phyloP scores from a whole-genome alignment of 441 rosid species.

The Erodium trifolium region DNA sequence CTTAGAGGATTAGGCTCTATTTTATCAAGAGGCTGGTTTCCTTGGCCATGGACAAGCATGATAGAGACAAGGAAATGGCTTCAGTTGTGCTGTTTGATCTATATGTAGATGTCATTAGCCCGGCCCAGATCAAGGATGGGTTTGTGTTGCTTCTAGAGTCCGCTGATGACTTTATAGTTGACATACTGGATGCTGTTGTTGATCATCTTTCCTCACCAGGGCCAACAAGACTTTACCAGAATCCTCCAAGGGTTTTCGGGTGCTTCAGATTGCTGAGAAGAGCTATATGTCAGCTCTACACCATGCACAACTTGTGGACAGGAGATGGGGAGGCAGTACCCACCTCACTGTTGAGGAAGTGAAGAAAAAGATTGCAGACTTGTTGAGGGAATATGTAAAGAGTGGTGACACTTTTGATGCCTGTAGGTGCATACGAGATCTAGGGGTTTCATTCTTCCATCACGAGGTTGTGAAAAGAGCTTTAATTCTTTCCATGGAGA shows the following conservation, averaged over 20 bases:
- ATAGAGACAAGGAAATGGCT: slow-evolving; percentile 99
- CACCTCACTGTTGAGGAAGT: slow-evolving; percentile 87
- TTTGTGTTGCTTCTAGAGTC: slow-evolving; percentile 94
- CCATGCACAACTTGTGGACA: slow-evolving; percentile 94
- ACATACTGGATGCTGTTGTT: slow-evolving; percentile 83
- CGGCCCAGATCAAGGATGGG: slow-evolving; percentile 86
- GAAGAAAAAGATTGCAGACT: slow-evolving; percentile 76
- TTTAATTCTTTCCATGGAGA: slow-evolving; percentile 81
- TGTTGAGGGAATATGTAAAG: slow-evolving; percentile 77
- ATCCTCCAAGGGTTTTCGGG: slow-evolving; percentile 77
- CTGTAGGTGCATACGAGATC: slow-evolving; percentile 82
- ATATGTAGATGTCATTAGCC: slow-evolving; percentile 85
- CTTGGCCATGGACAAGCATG: slow-evolving; percentile 96
- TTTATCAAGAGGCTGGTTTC: slow-evolving; percentile 89
- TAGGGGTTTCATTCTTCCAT: slow-evolving; percentile 89
- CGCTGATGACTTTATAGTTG: slow-evolving; percentile 92
- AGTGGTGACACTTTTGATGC: slow-evolving; percentile 83
- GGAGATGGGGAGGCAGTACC: slow-evolving; percentile 97
- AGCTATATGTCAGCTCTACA: slow-evolving; percentile 95
- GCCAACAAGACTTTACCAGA: slow-evolving; percentile 73
- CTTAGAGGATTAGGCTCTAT: slow-evolving; percentile 91
- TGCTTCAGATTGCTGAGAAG: slow-evolving; percentile 84
- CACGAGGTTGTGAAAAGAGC: slow-evolving; percentile 99
- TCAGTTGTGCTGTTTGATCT: slow-evolving; percentile 83
- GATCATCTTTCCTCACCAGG: slow-evolving; percentile 76